Evolutionary conservation across 805 yeast genomes (phyloP).

Genomic region (Saccharomycopsis oosterbeekiorum): DNA sequence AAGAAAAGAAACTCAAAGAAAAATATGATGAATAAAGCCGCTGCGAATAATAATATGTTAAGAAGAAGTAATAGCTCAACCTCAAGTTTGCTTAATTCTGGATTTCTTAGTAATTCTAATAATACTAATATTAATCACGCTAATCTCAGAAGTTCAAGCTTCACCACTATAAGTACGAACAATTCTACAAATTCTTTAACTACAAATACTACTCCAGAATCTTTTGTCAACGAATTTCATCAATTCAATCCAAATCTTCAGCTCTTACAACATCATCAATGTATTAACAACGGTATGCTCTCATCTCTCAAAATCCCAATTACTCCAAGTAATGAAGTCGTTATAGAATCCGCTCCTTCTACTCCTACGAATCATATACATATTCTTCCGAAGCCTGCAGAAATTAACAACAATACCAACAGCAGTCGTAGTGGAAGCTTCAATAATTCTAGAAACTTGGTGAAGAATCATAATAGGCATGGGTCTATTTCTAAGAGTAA

Average conservation of each 20-base stretch:
- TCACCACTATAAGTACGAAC: not conserved
- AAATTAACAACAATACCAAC: conserved; percentile 3
- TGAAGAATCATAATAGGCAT: conserved; percentile 5
- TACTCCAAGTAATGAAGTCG: not conserved
- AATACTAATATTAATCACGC: not conserved
- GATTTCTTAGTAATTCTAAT: not conserved
- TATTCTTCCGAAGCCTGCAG: conserved; percentile 17
- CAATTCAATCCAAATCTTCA: conserved; percentile 1
- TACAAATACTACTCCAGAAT: not conserved
- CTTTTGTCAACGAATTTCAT: not conserved
- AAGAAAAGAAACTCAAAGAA: conserved; percentile 43
- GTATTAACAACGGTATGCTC: not conserved
- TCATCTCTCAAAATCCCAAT: not conserved
- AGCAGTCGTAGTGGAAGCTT: conserved; percentile 9
- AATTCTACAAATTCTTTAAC: not conserved
- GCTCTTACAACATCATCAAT: not conserved
- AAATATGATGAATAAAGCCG: conserved; percentile 7
- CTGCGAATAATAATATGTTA: not conserved
- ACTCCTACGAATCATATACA: conserved; percentile 12
- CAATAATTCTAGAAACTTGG: conserved; percentile 5
- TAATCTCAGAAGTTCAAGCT: not conserved
- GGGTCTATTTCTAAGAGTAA: conserved; percentile 3
- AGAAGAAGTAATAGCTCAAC: conserved; percentile 4
- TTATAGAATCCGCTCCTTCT: not conserved
- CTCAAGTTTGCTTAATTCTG: conserved; percentile 1